Evolutionary conservation across 176 grass and related monocot species (phyloP), one percentile per base, ranked within the genome.

Genomic region (Raddia distichophylla): DNA sequence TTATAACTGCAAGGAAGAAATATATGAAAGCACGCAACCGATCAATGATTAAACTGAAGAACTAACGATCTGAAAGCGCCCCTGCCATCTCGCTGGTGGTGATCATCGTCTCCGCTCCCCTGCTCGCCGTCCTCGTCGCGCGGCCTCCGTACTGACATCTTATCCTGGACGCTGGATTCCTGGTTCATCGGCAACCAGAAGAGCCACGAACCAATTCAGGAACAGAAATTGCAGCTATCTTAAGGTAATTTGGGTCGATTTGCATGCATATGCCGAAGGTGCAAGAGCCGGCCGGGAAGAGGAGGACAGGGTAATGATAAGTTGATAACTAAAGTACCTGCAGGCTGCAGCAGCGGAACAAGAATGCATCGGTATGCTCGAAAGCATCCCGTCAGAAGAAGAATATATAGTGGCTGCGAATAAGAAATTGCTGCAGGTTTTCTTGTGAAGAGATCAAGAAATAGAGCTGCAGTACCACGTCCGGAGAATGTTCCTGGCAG

Each of bases 21-120:
- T 11, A 55, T 22, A 45, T 46, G 16, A 32, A 80, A 32, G 5
- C 46, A 53, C n/a, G 45, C 22, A 62, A n/a, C 22, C 17, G 75
- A n/a, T 51, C 16, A 67, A 65, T 7, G 9, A 18, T 66, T 2
- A 57, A 60, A 33, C 1, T n/a, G 66, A 60, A 70, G 43, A 47
- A 82, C 79, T 82, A 16, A 82, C 67, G 67, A 72, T 82, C 67
- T 71, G 11, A 82, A 82, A 59, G 67, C 71, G 15, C 35, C 22
- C 67, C 79, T 82, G 4, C 14, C 56, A 49, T 72, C 43, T 16
- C 53, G n/a, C 33, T 60, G 79, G 15, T 82, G 79, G 19, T 61
- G 79, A 20, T 82, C 79, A 27, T 72, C 79, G 2, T 43, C 53
- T 50, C 67, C 54, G 7, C 44, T 49, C 15, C 27, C 54, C 27